Evolutionary conservation across 192 early-diverging fungal genomes (phyloP).

Genomic region (Coemansia brasiliensis): DNA sequence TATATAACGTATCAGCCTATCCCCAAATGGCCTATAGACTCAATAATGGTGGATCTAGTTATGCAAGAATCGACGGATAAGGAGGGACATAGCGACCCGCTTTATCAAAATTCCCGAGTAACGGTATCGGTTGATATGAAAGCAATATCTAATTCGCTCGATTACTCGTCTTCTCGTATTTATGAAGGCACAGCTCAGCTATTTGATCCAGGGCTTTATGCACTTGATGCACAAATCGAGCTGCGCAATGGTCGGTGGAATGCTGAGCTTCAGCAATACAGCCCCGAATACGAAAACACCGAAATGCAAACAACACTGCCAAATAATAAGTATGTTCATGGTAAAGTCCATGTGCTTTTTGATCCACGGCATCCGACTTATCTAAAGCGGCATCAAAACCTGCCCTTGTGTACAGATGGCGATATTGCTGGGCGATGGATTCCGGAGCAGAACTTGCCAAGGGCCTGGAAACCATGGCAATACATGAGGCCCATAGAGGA

Average conservation of each 20-base stretch:
- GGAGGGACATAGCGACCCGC: slow-evolving; percentile 5
- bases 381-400: slow-evolving; percentile 22
- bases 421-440: slow-evolving; percentile 32
- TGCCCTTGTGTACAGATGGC: slow-evolving; percentile 20
- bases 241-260: slow-evolving; percentile 30
- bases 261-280: slow-evolving; percentile 17
- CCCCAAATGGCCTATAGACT: slow-evolving; percentile 27
- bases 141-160: no score
- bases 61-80: slow-evolving; percentile 4
- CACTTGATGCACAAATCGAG: slow-evolving; percentile 34
- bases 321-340: neutral
- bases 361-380: slow-evolving; percentile 24
- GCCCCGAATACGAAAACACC: slow-evolving; percentile 11
- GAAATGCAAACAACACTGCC: slow-evolving; percentile 1
- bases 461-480: slow-evolving; percentile 17
- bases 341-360: slow-evolving; percentile 4
- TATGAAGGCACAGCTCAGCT: slow-evolving; percentile 32
- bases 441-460: slow-evolving; percentile 17
- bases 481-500: slow-evolving; percentile 28
- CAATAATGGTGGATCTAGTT: slow-evolving; percentile 35
- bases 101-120: slow-evolving; percentile 21
- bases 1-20: slow-evolving; percentile 8
- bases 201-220: slow-evolving; percentile 34
- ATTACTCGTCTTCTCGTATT: neutral
- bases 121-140: slow-evolving; percentile 23